Evolutionary conservation across 805 yeast genomes (phyloP), one percentile per base, ranked within the genome.

Genomic region (Starmerella sp.): DNA sequence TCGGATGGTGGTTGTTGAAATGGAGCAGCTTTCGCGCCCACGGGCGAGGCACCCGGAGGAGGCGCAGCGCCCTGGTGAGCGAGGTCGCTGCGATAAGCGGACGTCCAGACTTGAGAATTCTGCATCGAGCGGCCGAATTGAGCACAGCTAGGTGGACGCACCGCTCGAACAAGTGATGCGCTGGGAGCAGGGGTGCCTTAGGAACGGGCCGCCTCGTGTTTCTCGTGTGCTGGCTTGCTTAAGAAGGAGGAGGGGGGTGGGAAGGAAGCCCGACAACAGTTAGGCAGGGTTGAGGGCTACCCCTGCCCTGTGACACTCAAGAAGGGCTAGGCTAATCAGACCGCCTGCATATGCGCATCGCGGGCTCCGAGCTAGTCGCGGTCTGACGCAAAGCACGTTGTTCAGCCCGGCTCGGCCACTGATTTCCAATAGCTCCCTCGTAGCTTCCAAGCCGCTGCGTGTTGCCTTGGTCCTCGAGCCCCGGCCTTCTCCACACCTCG

Each of bases 81-180:
- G 22, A 28, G 10, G 35, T 36, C 51, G 35, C 17, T 35, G 38
- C 35, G 39, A 44, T 49, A 54, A 13, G 50, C 3, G 36, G 56
- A 49, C 34, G 53, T 54, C 56, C 56, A 54, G 31, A 54, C 56
- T 30, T 54, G 56, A 4, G 56, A 54, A n/a, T 48, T 42, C 53
- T 54, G 56, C 56, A 53, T 53, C 45, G 5, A 29, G 43, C 51
- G n/a, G 38, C 39, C 49, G 30, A 46, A 46, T 46, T 46, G 49
- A 34, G 39, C 49, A 32, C 31, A 6, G 5, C 7, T 6, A 7
- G 29, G 30, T 10, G 31, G 22, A 17, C 15, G 38, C 15, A 22
- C 49, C 30, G 39, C 49, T 32, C 49, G 39, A 15, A 17, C 29
- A 46, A 17, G 31, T 8, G 15, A 9, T n/a, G 31, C 39, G 37